These are phyloP conservation scores for Cladosporium colombiae DNA, from an alignment of 2,329 filamentous ascomycete genomes.

Conservation along the genomic window DNA sequence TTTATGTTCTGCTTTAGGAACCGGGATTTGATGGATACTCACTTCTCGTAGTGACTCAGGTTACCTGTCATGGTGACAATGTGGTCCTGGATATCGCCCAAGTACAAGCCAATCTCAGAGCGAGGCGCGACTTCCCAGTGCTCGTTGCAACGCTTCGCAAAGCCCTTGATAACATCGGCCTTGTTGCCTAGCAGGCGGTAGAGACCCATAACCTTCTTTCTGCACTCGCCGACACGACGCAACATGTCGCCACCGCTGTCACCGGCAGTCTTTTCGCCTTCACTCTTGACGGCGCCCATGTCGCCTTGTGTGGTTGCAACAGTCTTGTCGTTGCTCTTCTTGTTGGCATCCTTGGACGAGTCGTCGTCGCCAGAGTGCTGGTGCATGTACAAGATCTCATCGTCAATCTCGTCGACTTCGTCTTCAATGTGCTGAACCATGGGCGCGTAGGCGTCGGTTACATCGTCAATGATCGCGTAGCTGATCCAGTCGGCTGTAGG, in stretches of 20 bases:
- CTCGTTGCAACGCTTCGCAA: slow-evolving; percentile 97
- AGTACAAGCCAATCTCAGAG: slow-evolving; percentile 93
- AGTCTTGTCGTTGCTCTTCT: slow-evolving; percentile 34
- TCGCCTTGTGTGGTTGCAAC: slow-evolving; percentile 28
- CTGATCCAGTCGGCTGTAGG: slow-evolving; percentile 97
- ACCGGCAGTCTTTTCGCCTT: slow-evolving; percentile 42
- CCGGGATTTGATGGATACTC: slow-evolving; percentile 39
- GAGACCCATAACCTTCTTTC: slow-evolving; percentile 96
- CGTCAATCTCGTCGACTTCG: slow-evolving; percentile 96
- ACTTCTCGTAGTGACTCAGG: slow-evolving; percentile 94
- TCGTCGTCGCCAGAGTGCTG: slow-evolving; percentile 48
- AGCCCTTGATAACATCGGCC: slow-evolving; percentile 98
- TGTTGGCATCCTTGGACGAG: slow-evolving; percentile 27
- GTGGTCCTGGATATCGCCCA: slow-evolving; percentile 98
- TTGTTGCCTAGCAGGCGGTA: slow-evolving; percentile 94
- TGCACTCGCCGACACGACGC: slow-evolving; percentile 84
- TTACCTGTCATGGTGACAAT: slow-evolving; percentile 99
- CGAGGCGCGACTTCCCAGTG: slow-evolving; percentile 94
- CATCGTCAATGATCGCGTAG: slow-evolving; percentile 96
- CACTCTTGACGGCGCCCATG: slow-evolving; percentile 31
- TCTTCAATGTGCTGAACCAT: slow-evolving; percentile 91
- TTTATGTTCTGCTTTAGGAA: neutral
- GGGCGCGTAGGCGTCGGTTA: slow-evolving; percentile 93
- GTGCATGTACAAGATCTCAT: slow-evolving; percentile 82
- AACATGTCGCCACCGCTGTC: slow-evolving; percentile 76